Conservation (phyloP, 352 stramenopile genomes). For the Peronospora belbahrii region DNA sequence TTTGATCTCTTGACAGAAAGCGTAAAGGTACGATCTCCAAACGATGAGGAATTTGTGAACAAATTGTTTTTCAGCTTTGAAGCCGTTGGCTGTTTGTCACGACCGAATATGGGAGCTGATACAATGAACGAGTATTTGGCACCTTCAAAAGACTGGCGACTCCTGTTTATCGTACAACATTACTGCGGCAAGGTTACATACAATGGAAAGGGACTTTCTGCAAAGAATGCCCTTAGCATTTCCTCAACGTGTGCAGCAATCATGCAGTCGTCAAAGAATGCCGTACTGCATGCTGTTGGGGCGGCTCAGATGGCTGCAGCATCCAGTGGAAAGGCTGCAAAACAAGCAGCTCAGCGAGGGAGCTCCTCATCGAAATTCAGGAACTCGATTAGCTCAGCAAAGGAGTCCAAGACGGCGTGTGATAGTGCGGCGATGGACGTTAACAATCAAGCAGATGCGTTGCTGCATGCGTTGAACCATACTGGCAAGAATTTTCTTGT, state of each 20-base stretch:
- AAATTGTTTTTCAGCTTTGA: conserved; percentile 76
- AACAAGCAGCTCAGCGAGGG: conserved; percentile 21
- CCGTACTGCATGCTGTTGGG: conserved; percentile 58
- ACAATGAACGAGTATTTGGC: conserved; percentile 57
- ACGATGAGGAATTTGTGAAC: conserved; percentile 72
- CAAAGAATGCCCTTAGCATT: conserved; percentile 67
- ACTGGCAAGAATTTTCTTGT: conserved; percentile 79
- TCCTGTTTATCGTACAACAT: conserved; percentile 72
- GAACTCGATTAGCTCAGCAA: conserved; percentile 40
- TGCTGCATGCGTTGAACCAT: conserved; percentile 61
- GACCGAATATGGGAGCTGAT: conserved; percentile 50
- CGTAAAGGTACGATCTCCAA: conserved; percentile 49
- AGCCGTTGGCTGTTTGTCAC: conserved; percentile 34
- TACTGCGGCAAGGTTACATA: conserved; percentile 70
- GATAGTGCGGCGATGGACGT: conserved; percentile 53
- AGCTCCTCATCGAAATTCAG: conserved; percentile 36
- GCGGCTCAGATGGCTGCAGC: conserved; percentile 55
- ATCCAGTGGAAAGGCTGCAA: conserved; percentile 41
- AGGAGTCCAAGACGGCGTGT: conserved; percentile 25
- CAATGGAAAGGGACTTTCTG: conserved; percentile 55
- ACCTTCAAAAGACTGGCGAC: conserved; percentile 65
- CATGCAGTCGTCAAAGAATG: conserved; percentile 81
- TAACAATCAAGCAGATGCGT: conserved; percentile 53
- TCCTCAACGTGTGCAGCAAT: conserved; percentile 75
- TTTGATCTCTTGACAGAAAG: conserved; percentile 67